A percentile compares a stretch with the other conserved stretches of the same genome.
phyloP scores from a whole-genome alignment of 805 yeast species.

The Wickerhamomyces bovis region DNA sequence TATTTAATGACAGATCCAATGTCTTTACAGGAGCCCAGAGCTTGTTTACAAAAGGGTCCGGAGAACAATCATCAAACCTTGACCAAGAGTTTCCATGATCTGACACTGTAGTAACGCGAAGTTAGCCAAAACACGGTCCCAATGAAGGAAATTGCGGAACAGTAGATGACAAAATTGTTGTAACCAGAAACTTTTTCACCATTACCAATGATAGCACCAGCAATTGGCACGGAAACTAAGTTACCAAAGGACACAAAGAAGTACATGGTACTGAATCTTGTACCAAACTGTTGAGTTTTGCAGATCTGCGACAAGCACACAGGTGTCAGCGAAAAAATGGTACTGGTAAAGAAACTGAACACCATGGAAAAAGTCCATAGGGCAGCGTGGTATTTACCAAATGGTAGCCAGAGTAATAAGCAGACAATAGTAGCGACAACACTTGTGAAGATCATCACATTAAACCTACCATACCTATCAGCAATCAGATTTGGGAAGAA shows the following conservation, averaged over 20 bases:
- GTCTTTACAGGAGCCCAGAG: too few relatives aligned
- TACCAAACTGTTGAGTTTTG: constrained; percentile 44
- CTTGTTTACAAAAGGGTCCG: too few relatives aligned
- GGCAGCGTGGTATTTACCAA: constrained; percentile 26
- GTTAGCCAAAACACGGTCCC: constrained; percentile 6
- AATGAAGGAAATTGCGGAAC: constrained; percentile 18
- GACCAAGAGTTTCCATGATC: constrained; percentile 7
- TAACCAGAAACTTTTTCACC: constrained; percentile 21
- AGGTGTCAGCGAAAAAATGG: constrained; percentile 29
- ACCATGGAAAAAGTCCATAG: constrained; percentile 35
- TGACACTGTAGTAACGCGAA: constrained; percentile 10
- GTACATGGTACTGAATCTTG: constrained; percentile 49
- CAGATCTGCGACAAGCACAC: constrained; percentile 53
- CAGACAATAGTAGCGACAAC: constrained; percentile 29
- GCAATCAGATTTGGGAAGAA: constrained; percentile 28
- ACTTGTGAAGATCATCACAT: constrained; percentile 34
- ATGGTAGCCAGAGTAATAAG: constrained; percentile 32
- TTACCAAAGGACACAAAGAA: constrained; percentile 49
- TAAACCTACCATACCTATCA: constrained; percentile 40
- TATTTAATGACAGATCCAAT: too few relatives aligned
- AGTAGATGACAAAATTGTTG: constrained; percentile 19
- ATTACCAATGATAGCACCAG: constrained; percentile 40
- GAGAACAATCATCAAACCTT: constrained; percentile 4
- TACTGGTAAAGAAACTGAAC: constrained; percentile 48
- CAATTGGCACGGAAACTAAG: constrained; percentile 41